Conservation (phyloP, 2,329 filamentous ascomycete genomes). For the Colletotrichum viniferum region DNA sequence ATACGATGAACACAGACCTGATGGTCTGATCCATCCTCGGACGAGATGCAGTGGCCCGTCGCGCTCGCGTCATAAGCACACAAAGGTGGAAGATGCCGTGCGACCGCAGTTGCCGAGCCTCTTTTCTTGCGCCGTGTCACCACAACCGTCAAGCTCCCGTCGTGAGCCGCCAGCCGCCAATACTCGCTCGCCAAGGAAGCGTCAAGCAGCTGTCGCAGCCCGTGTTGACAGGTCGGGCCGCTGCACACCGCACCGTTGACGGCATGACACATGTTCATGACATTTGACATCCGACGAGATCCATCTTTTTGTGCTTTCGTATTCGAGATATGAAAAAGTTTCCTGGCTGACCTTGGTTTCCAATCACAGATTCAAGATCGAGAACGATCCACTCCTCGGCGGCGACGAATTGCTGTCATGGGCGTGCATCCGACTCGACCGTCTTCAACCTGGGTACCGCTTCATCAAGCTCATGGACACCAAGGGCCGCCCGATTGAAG, state of each 20-base stretch:
- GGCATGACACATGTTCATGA: background rate
- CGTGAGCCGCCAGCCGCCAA: background rate
- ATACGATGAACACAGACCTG: background rate
- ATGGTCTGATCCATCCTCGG: conserved; percentile 7
- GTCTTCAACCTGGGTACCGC: conserved; percentile 59
- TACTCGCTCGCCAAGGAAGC: background rate
- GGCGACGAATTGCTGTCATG: conserved; percentile 51
- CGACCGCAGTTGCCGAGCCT: background rate
- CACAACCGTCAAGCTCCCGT: background rate
- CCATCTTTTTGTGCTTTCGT: background rate
- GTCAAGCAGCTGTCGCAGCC: background rate
- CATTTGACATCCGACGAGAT: background rate
- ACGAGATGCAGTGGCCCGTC: background rate
- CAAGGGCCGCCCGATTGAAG: conserved; percentile 46
- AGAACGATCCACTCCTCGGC: conserved; percentile 49
- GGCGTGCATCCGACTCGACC: conserved; percentile 65
- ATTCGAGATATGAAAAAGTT: background rate
- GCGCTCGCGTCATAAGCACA: background rate
- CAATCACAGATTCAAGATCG: conserved; percentile 54
- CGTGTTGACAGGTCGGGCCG: conserved; percentile 18
- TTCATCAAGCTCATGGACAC: conserved; percentile 55
- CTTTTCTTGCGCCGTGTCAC: background rate
- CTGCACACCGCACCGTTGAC: background rate
- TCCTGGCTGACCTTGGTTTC: conserved; percentile 25
- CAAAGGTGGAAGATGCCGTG: background rate